Conservation (phyloP, 2,329 filamentous ascomycete genomes). For the Akanthomyces dipterigenus region DNA sequence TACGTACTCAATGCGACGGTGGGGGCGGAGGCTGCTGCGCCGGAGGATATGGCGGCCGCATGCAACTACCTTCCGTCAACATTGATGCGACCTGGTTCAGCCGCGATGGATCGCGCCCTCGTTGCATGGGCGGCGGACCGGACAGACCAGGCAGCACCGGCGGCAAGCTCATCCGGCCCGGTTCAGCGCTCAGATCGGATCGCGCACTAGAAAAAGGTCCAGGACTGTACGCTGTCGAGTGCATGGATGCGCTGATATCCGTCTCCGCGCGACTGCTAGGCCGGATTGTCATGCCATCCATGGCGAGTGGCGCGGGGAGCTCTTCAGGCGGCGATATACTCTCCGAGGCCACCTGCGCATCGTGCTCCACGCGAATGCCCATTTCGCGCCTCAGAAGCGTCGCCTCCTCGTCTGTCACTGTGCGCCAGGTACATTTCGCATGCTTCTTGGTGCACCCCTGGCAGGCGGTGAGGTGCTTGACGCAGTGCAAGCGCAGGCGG, state of each 20-base stretch:
- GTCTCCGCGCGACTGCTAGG: slow-evolving; percentile 13
- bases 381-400: slow-evolving; percentile 24
- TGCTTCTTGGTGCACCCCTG: slow-evolving; percentile 86
- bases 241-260: slow-evolving; percentile 7
- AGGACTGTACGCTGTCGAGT: slow-evolving; percentile 10
- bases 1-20: slow-evolving; percentile 1
- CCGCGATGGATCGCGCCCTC: slow-evolving; percentile 20
- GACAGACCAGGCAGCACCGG: slow-evolving; percentile 1
- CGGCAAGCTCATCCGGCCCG: slow-evolving; percentile 5
- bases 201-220: slow-evolving; percentile 10
- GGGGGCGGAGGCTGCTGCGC: not conserved
- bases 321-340: not conserved
- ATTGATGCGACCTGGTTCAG: slow-evolving; percentile 30
- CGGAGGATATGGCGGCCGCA: not conserved
- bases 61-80: slow-evolving; percentile 10
- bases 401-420: slow-evolving; percentile 66
- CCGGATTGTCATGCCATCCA: not conserved
- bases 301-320: not conserved
- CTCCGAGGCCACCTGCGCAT: not conserved
- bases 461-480: slow-evolving; percentile 82
- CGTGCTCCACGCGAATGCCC: slow-evolving; percentile 13
- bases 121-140: not conserved
- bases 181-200: slow-evolving; percentile 10
- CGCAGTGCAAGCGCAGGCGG: slow-evolving; percentile 70
- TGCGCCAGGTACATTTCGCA: slow-evolving; percentile 79